phyloP scores from a whole-genome alignment of 176 grass and related monocot species.

The Lolium perenne region DNA sequence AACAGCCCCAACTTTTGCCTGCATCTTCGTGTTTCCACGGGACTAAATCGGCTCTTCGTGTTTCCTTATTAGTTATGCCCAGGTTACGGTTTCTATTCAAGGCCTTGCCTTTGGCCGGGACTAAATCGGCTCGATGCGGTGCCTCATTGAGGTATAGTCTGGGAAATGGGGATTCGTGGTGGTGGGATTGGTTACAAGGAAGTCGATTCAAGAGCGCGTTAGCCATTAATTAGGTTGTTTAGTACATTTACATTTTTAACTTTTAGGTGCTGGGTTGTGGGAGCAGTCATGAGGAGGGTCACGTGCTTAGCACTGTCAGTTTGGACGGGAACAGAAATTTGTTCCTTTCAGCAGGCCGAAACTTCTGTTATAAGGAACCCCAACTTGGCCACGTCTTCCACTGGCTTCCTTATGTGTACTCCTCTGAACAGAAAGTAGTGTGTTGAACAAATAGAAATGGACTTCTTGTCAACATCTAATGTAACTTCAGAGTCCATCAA shows the following conservation, averaged over 20 bases:
- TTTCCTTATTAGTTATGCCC: too few relatives aligned
- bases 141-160: background rate
- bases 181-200: background rate
- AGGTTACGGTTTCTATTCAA: too few relatives aligned
- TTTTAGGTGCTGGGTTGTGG: background rate
- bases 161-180: constrained; percentile 4
- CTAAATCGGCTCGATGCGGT: background rate
- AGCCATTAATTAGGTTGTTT: background rate
- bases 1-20: too few relatives aligned
- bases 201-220: background rate
- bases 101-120: background rate
- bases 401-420: background rate
- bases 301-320: background rate
- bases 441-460: background rate
- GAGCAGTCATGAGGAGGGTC: background rate
- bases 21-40: too few relatives aligned
- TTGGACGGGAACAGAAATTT: background rate
- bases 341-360: background rate
- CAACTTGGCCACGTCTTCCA: background rate
- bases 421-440: background rate
- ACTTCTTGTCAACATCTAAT: background rate
- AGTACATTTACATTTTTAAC: background rate
- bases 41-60: too few relatives aligned
- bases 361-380: background rate
- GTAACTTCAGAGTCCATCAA: background rate